Evolutionary conservation across 352 stramenopile species (phyloP), one percentile per base, ranked within the genome.

Genomic region (Globisporangium cederbergense): DNA sequence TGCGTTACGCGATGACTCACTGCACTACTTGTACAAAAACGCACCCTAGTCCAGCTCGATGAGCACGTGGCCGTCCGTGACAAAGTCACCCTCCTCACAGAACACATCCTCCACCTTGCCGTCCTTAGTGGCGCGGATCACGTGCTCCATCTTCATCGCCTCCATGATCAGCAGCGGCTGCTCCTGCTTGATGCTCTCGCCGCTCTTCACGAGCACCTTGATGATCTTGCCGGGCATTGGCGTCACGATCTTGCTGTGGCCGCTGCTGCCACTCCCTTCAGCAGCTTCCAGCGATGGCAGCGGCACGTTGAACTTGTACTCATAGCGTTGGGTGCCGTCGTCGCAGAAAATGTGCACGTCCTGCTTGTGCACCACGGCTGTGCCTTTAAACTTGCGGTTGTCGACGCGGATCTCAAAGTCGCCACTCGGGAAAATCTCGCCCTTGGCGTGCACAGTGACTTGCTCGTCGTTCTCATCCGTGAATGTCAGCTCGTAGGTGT

Each of bases 71-170:
- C 82, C 84, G 62, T 93, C 86, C 56, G 73, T 79, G 57, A 95
- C 84, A 68, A 91, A 90, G 67, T 91, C 83, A 40, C 82, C 82
- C 45, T 80, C 81, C 30, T 87, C 78, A 47, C 79, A 88, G 49
- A 85, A 87, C n/a, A 95, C 50, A 47, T 90, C 69, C 25, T 77
- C 73, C n/a, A 95, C 82, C 47, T 76, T 82, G 62, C 80, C 86
- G 65, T 90, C 77, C 57, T 80, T 86, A 42, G 82, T 83, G 9
- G 86, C 82, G 36, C 85, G 82, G 51, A 95, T 89, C 54, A 86
- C 74, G 70, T 93, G 81, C 68, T 99, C 93, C 96, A 99, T 99
- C 81, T 99, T 99, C 96, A 99, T 99, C 30, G 96, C 95, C 74
- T 98, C 96, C 80, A 98, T 95, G 62, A 98, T 97, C 55, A 98